Conservation (phyloP, 306 rosid species). For the Erythrophleum fordii region DNA sequence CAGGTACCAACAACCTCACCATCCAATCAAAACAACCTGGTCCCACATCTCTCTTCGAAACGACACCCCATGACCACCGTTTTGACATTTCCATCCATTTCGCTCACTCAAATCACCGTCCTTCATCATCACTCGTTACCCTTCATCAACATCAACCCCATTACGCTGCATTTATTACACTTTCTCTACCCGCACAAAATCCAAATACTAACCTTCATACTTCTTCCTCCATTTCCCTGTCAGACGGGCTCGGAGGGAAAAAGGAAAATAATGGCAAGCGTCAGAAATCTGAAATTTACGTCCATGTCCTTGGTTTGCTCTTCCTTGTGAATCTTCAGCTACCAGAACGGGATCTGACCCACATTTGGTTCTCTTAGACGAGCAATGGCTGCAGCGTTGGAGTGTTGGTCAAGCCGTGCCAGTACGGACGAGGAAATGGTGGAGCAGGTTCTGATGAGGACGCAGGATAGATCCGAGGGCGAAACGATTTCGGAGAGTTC, state of each 20-base stretch:
- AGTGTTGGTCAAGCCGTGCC: conserved; percentile 89
- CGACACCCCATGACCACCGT: neutral
- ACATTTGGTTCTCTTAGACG: conserved; percentile 21
- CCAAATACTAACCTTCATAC: neutral
- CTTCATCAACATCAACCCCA: neutral
- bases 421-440: conserved; percentile 71
- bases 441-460: conserved; percentile 80
- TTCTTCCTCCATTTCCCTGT: neutral
- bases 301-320: neutral
- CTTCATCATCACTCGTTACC: neutral
- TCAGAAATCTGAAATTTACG: conserved; percentile 35
- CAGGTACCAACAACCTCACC: neutral
- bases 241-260: neutral
- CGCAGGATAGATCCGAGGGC: conserved; percentile 63
- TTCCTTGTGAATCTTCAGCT: neutral
- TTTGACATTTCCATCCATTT: neutral
- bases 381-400: conserved; percentile 83
- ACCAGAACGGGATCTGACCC: neutral
- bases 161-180: neutral
- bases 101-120: neutral
- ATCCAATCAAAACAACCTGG: neutral
- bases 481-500: conserved; percentile 45
- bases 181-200: neutral
- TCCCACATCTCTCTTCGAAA: neutral
- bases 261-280: conserved; percentile 1